Base-by-base conservation (phyloP, 1,139 yeast genomes). In the Arxiozyma telluris region DNA sequence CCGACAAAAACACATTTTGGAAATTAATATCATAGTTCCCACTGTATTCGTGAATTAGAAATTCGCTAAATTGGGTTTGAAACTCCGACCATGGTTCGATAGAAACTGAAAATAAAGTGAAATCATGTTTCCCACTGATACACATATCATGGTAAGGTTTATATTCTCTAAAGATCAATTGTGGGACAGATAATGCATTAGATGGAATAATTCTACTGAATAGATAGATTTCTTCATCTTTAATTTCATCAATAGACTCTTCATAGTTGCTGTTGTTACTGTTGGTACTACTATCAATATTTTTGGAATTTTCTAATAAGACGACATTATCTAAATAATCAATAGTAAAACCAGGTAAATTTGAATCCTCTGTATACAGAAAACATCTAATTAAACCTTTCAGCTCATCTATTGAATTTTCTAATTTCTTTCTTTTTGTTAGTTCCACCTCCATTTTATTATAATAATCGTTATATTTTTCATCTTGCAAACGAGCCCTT, bases 321-420 rank as follows among this genome's bases (percentile, higher is more conserved):
- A 55, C 49, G 15, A 41, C 27, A 21, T 50, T 52, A 27, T 55
- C 55, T 7, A 56, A 51, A 53, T 60, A 64, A 48, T 64, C 62
- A 17, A 64, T 56, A 1, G 39, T 48, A 9, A 53, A 44, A 15
- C 42, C 41, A 2, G 18, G 47, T 34, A 18, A 53, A 44, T 8
- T 53, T 47, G 44, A 51, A 49, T 53, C 55, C 25, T 56, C 58
- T 3, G 63, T 53, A 45, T 65, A 65, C 7, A 63, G 64, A 50
- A 64, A 64, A 41, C 62, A 54, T n/a, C 71, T 58, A 5, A 64
- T 54, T 18, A 69, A 72, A 0, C 76, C 76, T 52, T 73, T 70
- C 50, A 75, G 65, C 48, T 79, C 77, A 71, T 79, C 76, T 9
- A 82, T 81, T 1, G 81, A 73, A 59, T 80, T 78, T 61, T 81